Base-by-base conservation (phyloP, 176 grass and related monocot genomes). In the Eragrostis nindensis region DNA sequence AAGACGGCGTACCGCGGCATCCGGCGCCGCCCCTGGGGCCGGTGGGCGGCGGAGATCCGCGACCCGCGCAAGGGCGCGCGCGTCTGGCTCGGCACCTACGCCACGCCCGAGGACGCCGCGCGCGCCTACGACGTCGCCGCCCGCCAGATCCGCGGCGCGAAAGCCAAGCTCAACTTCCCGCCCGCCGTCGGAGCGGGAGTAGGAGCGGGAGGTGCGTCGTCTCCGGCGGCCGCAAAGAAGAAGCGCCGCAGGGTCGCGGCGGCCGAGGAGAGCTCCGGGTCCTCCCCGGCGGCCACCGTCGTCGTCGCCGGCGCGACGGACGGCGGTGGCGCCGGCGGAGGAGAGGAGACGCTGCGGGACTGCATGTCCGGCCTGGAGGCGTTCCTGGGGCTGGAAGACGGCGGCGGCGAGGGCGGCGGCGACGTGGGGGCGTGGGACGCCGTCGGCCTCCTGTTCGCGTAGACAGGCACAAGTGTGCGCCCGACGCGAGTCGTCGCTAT, bases 41-140 rank as follows among this genome's bases (percentile, higher is more conserved):
- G 90, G 10, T 97, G 88, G 88, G 94, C 94, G n/a, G 94, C 94
- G 82, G 94, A 97, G 90, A 97, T 97, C 81, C 88, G 94, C 11
- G 94, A 97, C 88, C 94, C 94, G 22, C 69, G 86, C 25, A 97
- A 90, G 74, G 91, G 91, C 82, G 83, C 85, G 12, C 88, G 94
- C 73, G 91, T 97, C 14, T 97, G 94, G 94, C 94, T 97, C 0
- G 94, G 94, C 18, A 97, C 94, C 74, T 97, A 91, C 74, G 78
- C 89, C 59, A 93, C 91, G 7, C 78, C 94, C 5, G 91, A 93
- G 85, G 86, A 93, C 39, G 94, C 94, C 52, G 94, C 94, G 13
- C 85, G 84, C 38, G 91, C 89, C 56, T 97, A 97, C 77, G 91
- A 97, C 84, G 70, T 40, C 54, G 94, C 94, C 0, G 94, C 94